These are phyloP conservation scores for Blechomonas ayalai DNA, from an alignment of 208 protist species.

Conservation along the genomic window DNA sequence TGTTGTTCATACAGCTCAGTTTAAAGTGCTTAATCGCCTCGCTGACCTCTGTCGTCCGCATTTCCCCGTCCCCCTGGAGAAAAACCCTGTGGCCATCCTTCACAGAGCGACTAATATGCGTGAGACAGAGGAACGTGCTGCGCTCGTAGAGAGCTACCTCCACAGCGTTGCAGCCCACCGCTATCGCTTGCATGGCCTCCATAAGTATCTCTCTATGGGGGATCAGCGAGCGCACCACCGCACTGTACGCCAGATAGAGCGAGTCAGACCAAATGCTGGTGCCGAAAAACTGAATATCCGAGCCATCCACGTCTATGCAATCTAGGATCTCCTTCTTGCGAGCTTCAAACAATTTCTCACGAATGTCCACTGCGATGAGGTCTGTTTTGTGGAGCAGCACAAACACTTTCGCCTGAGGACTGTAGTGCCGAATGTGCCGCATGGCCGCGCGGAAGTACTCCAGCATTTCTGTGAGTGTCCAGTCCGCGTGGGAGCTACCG, in stretches of 20 bases:
- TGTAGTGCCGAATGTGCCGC: conserved; percentile 94
- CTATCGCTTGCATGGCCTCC: conserved; percentile 88
- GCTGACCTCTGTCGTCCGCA: conserved; percentile 81
- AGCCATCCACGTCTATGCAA: conserved; percentile 37
- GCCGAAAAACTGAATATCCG: conserved; percentile 92
- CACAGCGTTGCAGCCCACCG: conserved; percentile 92
- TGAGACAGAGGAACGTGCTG: conserved; percentile 96
- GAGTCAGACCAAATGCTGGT: conserved; percentile 99
- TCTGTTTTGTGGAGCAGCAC: conserved; percentile 99
- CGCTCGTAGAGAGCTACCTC: conserved; percentile 98
- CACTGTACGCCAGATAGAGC: conserved; percentile 94
- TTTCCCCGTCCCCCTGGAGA: conserved; percentile 18
- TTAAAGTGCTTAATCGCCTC: conserved; percentile 90
- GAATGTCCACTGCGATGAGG: conserved; percentile 73
- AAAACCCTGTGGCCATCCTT: conserved; percentile 10
- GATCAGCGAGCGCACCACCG: conserved; percentile 96
- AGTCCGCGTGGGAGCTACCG: conserved; percentile 35
- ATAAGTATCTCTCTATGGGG: conserved; percentile 94
- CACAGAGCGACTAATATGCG: conserved; percentile 74
- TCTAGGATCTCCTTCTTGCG: conserved; percentile 70
- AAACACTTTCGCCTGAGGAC: conserved; percentile 96
- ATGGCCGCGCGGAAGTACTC: conserved; percentile 96
- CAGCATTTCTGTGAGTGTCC: conserved; percentile 91
- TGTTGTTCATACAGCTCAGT: conserved; percentile 89
- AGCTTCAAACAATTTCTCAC: conserved; percentile 53